phyloP scores from a whole-genome alignment of 768 basidiomycete genomes.

The Erythrobasidium yunnanense region DNA sequence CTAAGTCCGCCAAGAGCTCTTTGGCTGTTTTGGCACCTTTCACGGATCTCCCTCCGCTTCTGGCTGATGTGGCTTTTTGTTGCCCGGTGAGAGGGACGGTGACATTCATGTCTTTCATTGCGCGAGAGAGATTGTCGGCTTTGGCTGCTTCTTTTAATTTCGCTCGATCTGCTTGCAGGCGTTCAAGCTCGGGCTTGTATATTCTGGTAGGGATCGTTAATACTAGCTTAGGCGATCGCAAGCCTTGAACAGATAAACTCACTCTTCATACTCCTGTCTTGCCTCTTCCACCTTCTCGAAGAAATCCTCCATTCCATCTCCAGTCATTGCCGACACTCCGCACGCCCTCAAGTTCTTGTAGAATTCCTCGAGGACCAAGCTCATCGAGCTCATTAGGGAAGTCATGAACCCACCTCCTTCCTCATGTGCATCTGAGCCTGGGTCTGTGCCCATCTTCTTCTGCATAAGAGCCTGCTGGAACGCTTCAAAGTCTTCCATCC shows the following conservation, averaged over 20 bases:
- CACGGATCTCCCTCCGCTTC: neutral
- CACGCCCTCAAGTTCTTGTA: slow-evolving; percentile 86
- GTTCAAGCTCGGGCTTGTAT: slow-evolving; percentile 78
- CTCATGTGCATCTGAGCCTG: slow-evolving; percentile 27
- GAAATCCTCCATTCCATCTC: slow-evolving; percentile 83
- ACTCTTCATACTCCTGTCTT: slow-evolving; percentile 80
- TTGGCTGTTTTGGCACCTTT: neutral
- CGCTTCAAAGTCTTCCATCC: slow-evolving; percentile 96
- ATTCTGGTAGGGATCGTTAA: slow-evolving; percentile 55
- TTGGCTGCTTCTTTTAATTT: slow-evolving; percentile 57
- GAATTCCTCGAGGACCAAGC: slow-evolving; percentile 92
- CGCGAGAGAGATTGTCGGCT: slow-evolving; percentile 61
- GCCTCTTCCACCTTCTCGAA: slow-evolving; percentile 83
- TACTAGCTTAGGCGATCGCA: neutral
- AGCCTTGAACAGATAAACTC: slow-evolving; percentile 37
- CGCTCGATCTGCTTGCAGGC: slow-evolving; percentile 48
- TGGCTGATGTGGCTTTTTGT: neutral
- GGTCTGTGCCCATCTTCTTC: slow-evolving; percentile 39
- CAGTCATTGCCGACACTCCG: slow-evolving; percentile 90
- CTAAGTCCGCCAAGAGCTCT: slow-evolving; percentile 5
- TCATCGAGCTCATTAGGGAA: slow-evolving; percentile 98
- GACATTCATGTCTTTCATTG: slow-evolving; percentile 60
- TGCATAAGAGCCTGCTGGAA: slow-evolving; percentile 69
- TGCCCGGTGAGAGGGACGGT: neutral
- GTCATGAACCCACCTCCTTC: slow-evolving; percentile 97